Evolutionary conservation across 78 protist species (phyloP), one percentile per base, ranked within the genome.

Genomic region (Dictyostelium capitatum): DNA sequence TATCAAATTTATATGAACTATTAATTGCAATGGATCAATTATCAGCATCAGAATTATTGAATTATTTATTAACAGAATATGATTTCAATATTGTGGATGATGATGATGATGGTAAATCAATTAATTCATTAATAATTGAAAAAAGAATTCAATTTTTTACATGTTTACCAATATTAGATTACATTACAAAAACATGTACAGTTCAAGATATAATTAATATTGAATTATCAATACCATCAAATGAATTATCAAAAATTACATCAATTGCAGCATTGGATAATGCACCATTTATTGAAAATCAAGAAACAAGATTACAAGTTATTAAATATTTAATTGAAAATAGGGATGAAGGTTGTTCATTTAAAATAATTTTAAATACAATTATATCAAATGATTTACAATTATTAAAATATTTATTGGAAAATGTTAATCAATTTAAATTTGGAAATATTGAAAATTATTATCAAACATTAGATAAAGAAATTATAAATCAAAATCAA

Each of bases 121-220:
- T 9, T 57, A 7, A n/a, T 8, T 30, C 6, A 59, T 11, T 11
- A 62, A n/a, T n/a, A n/a, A n/a, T 8, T 20, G 23, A 57, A 19
- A 57, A 14, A 25, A 62, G 70, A 62, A 62, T 25, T 62, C 70
- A 62, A 62, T 62, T 23, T 62, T 62, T 62, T 25, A 62, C 70
- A 62, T 23, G 37, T 62, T 62, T 62, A 62, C 70, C 70, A 62
- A 62, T 30, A 25, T 23, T 62, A 10, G 70, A 62, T 25, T 62
- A 62, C 14, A 62, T 62, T 14, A 62, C 70, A 7, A 23, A 62
- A 23, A 25, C 12, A 25, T 62, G 70, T 62, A 25, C 28, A 4
- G 20, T 62, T 4, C 20, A 62, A 11, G 70, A 62, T 62, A 62
- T 62, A 25, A 25, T 62, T 25, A 25, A 25, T 25, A 11, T 62